These are phyloP conservation scores for Amoebophrya sp. DNA, from an alignment of 169 alveolate genomes.

Conservation along the genomic window DNA sequence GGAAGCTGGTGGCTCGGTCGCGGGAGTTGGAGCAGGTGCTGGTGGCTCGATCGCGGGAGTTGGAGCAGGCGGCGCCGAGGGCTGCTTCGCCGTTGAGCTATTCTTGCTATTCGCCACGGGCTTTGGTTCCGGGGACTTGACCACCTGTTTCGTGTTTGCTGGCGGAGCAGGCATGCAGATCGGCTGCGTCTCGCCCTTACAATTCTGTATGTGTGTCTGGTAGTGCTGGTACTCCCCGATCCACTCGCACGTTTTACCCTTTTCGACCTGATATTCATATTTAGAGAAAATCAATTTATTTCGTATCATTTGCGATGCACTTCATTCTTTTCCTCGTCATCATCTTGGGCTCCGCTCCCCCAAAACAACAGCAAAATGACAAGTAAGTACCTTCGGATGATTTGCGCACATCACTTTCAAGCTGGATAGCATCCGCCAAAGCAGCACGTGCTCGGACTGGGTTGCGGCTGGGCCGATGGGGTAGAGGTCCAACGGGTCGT, in stretches of 20 bases:
- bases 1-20: too few species aligned
- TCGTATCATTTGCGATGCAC: too few species aligned
- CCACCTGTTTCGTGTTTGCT: neutral
- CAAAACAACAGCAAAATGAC: too few species aligned
- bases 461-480: constrained; percentile 25
- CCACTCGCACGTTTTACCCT: neutral
- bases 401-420: neutral
- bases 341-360: too few species aligned
- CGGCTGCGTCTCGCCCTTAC: neutral
- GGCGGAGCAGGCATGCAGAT: too few species aligned
- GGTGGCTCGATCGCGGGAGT: too few species aligned
- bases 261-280: neutral
- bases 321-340: too few species aligned
- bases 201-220: neutral
- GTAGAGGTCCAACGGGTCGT: constrained; percentile 13
- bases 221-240: neutral
- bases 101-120: neutral
- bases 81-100: too few species aligned
- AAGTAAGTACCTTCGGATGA: neutral
- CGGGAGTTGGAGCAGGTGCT: too few species aligned
- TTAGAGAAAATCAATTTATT: too few species aligned
- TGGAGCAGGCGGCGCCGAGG: too few species aligned
- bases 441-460: constrained; percentile 2
- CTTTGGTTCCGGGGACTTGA: neutral
- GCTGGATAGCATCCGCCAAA: neutral